A percentile compares a stretch with the other conserved stretches of the same genome.
Conservation (phyloP, 2,329 filamentous ascomycete species). For the Phyllosticta capitalensis region DNA sequence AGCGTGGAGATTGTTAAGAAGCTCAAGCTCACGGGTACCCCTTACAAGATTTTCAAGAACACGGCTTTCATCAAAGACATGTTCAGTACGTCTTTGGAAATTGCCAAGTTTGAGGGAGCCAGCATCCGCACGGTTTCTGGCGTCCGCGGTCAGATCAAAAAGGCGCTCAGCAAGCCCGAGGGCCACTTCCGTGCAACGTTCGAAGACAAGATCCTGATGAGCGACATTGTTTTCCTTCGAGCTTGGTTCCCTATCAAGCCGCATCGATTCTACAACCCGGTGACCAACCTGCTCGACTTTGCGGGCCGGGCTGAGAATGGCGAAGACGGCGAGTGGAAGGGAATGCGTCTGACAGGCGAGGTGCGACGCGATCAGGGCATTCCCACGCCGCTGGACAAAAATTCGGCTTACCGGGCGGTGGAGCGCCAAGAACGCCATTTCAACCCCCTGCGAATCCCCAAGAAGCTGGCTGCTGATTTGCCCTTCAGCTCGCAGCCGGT, state of each 20-base stretch:
- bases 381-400: constrained; percentile 67
- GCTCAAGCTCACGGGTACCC: constrained; percentile 85
- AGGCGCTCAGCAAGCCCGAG: constrained; percentile 84
- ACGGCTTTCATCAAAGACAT: constrained; percentile 98
- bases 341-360: constrained; percentile 90
- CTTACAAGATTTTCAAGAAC: constrained; percentile 99
- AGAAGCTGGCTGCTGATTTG: constrained; percentile 69
- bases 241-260: constrained; percentile 97
- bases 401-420: constrained; percentile 70
- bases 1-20: constrained; percentile 98
- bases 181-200: constrained; percentile 96
- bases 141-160: constrained; percentile 93
- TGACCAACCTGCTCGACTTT: constrained; percentile 74
- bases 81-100: constrained; percentile 88
- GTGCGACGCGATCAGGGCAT: constrained; percentile 70
- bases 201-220: constrained; percentile 96
- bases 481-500: constrained; percentile 91
- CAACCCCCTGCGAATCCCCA: constrained; percentile 61
- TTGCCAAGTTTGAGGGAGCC: constrained; percentile 96
- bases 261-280: constrained; percentile 92
- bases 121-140: constrained; percentile 94
- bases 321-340: constrained; percentile 54
- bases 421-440: constrained; percentile 42
- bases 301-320: constrained; percentile 20
- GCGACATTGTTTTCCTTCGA: constrained; percentile 89